Evolutionary conservation across 2,329 filamentous ascomycete species (phyloP), one percentile per base, ranked within the genome.

Genomic region (Verticillium tricorpus): DNA sequence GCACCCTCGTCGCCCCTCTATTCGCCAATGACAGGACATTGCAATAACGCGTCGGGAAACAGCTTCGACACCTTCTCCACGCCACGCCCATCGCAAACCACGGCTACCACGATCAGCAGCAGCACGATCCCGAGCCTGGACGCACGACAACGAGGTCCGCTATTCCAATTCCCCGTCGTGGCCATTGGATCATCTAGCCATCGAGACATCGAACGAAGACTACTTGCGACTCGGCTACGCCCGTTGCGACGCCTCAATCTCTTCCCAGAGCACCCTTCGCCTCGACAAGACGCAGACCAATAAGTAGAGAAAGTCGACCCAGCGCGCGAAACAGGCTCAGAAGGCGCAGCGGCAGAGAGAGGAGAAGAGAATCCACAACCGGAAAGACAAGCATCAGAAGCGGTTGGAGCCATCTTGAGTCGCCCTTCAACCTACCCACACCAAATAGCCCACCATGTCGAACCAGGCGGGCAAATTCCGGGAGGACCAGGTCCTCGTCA

Each of bases 401-500:
- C 45, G 45, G 17, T 19, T 22, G 45, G 45, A n/a, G n/a, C 9
- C 45, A 22, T n/a, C 19, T 9, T 19, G 6, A 52, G 3, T 8
- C 25, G 22, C 8, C 45, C 45, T 52, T 14, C 8, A 8, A 22
- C 45, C 45, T 19, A 9, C n/a, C n/a, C 45, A 19, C n/a, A 52
- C n/a, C 14, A 56, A 14, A 56, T 25, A 35, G 19, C 60, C 37
- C 39, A 31, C 28, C 40, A 87, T 87, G 84, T 82, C 84, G 66
- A 78, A 75, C 73, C 81, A 83, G 64, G 77, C 80, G 69, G 81
- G 79, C 70, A 87, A 86, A 76, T 87, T 82, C 81, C 82, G 82
- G 74, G 85, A 87, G 78, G 85, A 87, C 74, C 84, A 87, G 79
- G 77, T 87, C 70, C 83, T 87, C 71, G 76, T 93, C 73, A 88